phyloP scores from a whole-genome alignment of 208 protist species.

The Leptomonas pyrrhocoris region DNA sequence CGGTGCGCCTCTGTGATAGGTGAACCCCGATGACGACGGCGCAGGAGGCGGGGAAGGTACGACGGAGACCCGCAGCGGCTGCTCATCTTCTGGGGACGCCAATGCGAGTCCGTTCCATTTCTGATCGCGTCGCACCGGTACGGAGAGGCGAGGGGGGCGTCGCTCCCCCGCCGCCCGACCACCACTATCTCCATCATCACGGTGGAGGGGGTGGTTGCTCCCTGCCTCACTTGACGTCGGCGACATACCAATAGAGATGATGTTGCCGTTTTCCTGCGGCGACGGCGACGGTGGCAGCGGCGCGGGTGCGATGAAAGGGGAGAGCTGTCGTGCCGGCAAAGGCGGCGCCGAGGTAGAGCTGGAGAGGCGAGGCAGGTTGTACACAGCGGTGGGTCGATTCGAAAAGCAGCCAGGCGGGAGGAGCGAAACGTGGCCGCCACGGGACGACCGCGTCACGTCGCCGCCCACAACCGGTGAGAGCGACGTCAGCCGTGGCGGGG shows the following conservation, averaged over 20 bases:
- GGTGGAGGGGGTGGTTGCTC: no score
- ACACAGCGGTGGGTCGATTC: conserved; percentile 19
- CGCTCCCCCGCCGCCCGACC: not conserved
- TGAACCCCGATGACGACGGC: not conserved
- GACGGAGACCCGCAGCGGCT: not conserved
- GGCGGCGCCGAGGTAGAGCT: not conserved
- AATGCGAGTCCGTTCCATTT: not conserved
- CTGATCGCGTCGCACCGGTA: conserved; percentile 1
- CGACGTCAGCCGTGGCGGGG: conserved; percentile 4
- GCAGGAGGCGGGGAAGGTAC: not conserved
- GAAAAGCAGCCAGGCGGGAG: conserved; percentile 20
- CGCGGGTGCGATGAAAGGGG: not conserved
- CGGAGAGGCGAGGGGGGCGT: not conserved
- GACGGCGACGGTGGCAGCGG: not conserved
- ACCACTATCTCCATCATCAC: not conserved
- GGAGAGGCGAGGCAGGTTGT: not conserved
- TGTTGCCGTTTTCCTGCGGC: not conserved
- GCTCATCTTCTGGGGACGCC: not conserved
- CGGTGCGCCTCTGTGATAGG: conserved; percentile 20
- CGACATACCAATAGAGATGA: conserved; percentile 7
- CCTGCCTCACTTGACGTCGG: not conserved
- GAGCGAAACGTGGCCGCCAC: not conserved
- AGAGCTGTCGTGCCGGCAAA: not conserved
- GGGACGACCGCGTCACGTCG: not conserved
- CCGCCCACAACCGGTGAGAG: conserved; percentile 1